phyloP scores from a whole-genome alignment of 164 flowering plant genomes.

The Saururus chinensis region DNA sequence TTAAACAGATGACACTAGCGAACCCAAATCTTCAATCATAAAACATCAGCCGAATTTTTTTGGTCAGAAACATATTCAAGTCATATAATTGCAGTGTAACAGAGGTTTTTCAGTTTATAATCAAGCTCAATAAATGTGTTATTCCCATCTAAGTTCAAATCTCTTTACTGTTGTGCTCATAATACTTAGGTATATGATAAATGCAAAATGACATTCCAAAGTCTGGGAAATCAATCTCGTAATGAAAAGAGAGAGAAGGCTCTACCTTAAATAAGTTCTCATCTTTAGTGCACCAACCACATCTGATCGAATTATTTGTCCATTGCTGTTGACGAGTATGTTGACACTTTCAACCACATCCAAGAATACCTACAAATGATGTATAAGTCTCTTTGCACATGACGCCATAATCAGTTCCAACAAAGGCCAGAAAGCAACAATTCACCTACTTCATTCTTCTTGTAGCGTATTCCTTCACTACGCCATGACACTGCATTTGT shows the following conservation, averaged over 20 bases:
- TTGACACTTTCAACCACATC: constrained; percentile 98
- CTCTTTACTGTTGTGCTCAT: no score
- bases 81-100: no score
- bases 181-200: no score
- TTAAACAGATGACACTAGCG: no score
- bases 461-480: constrained; percentile 95
- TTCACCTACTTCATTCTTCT: constrained; percentile 80
- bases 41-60: no score
- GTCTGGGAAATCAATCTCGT: neutral
- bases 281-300: constrained; percentile 98
- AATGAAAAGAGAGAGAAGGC: neutral
- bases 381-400: neutral
- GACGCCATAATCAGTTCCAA: neutral
- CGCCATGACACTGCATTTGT: constrained; percentile 99
- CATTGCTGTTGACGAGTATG: constrained; percentile 96
- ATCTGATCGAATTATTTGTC: constrained; percentile 91
- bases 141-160: no score
- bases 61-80: no score
- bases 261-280: constrained; percentile 92
- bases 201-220: no score
- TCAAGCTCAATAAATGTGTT: no score
- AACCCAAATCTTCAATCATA: no score
- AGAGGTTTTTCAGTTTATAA: no score
- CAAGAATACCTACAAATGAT: constrained; percentile 64
- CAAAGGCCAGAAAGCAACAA: neutral